Evolutionary conservation across 345 rosid species (phyloP), one percentile per base, ranked within the genome.

Genomic region (Angophora floribunda): DNA sequence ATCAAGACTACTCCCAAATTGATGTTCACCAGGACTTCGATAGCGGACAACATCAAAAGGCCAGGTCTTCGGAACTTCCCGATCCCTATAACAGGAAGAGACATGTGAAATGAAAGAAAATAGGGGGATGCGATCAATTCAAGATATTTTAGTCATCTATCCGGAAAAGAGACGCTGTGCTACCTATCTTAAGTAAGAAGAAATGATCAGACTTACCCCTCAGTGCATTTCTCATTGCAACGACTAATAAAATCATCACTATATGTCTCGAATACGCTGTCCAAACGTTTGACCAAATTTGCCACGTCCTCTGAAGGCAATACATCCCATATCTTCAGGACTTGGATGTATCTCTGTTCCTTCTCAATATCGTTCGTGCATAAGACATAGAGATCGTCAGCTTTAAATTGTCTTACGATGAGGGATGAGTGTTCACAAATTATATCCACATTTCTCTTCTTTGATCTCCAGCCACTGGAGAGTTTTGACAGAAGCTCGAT

Each of bases 241-340:
- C 50, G 92, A 16, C 88, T 87, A 51, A 94, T 87, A 88, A 89
- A 94, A 70, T 92, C 94, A 80, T 91, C 91, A 15, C 90, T 91
- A 86, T 89, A 91, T 53, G 65, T 89, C 51, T 63, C 87, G 88
- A 93, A 95, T 52, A 92, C 55, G 44, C 87, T 82, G 85, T 93
- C 94, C 5, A 94, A 90, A 61, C 91, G 91, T 88, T 91, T 92
- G 32, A 87, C 93, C 90, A 92, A 84, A 82, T 88, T 91, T 4
- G 65, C 89, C 75, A 90, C 88, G 82, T 94, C 93, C 86, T 89
- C 92, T 44, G 82, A 79, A 6, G 93, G 93, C 87, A 94, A 86
- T 86, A 95, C 75, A 86, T 94, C 95, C 95, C 95, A 95, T 32
- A 93, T 90, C 91, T 91, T 95, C 89, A 95, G 70, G 16, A 92